Evolutionary conservation across 2,329 filamentous ascomycete genomes (phyloP), one percentile per base, ranked within the genome.

Genomic region (Penicillium sclerotiorum): DNA sequence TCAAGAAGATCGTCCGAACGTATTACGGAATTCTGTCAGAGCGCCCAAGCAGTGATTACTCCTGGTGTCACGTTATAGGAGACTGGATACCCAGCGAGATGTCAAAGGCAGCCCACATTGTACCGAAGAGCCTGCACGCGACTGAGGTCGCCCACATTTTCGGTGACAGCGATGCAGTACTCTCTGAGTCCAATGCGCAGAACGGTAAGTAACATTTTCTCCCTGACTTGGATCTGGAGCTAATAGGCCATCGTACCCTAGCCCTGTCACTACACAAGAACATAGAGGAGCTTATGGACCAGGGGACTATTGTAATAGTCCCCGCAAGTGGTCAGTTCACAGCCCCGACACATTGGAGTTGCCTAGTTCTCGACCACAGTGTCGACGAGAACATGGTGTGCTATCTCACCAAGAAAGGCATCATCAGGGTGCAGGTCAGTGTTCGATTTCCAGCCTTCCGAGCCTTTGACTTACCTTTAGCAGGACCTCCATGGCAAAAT

Each of bases 221-320:
- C n/a, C n/a, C n/a, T n/a, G n/a, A n/a, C n/a, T n/a, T n/a, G n/a
- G n/a, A n/a, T n/a, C n/a, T n/a, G n/a, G n/a, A n/a, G n/a, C 8
- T 11, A 33, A 15, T 15, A 28, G 12, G 12, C 12, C 25, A 28
- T 28, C n/a, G n/a, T n/a, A n/a, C n/a, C n/a, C n/a, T 28, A 28
- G 25, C 18, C n/a, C 28, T 35, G 17, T 45, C 41, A 20, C 20
- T 47, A 11, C 20, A 41, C 7, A 30, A 25, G 15, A 21, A 4
- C 21, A 13, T 48, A 44, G 25, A 50, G 45, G 23, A 21, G 30
- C 27, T 49, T 50, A 46, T 61, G 23, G 48, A 60, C 28, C 32
- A 38, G 35, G 59, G 59, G 1, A 45, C 25, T 4, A 52, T 60
- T 42, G 52, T 45, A 8, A 28, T 61, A 32, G 33, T 61, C 23